Evolutionary conservation across 352 stramenopile species (phyloP).

Genomic region (Phytopythium montanum): DNA sequence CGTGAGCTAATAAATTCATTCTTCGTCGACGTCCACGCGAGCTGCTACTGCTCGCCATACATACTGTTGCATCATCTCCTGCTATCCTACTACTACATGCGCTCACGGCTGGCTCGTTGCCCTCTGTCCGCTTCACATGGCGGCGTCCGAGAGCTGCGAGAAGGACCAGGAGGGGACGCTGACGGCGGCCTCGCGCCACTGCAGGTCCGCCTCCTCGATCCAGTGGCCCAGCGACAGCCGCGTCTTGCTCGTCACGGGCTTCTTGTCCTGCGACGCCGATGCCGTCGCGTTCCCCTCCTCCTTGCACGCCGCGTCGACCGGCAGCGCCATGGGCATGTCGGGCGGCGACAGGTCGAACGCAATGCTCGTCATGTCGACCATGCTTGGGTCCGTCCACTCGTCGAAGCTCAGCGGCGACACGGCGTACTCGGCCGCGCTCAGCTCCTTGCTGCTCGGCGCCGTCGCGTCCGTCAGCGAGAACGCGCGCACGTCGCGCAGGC

Average conservation of each 20-base stretch:
- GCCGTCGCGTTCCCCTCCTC: too few relatives aligned
- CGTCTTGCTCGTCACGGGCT: constrained; percentile 16
- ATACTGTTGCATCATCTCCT: background rate
- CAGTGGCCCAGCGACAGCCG: constrained; percentile 46
- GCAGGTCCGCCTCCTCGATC: constrained; percentile 52
- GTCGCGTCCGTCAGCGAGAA: constrained; percentile 10
- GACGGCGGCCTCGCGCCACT: constrained; percentile 47
- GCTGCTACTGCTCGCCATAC: background rate
- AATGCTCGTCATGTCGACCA: constrained; percentile 44
- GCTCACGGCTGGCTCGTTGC: background rate
- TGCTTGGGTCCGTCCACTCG: constrained; percentile 51
- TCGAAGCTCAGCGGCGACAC: constrained; percentile 59
- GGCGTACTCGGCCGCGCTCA: constrained; percentile 16
- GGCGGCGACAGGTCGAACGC: constrained; percentile 44
- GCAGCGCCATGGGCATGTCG: constrained; percentile 18
- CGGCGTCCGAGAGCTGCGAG: constrained; percentile 29
- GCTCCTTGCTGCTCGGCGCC: constrained; percentile 25
- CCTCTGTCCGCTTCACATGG: constrained; percentile 42
- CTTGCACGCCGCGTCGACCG: constrained; percentile 6
- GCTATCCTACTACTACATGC: background rate
- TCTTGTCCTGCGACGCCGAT: constrained; percentile 11
- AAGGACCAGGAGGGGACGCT: constrained; percentile 56
- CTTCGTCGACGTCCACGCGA: background rate
- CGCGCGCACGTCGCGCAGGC: constrained; percentile 5
- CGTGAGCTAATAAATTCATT: constrained; percentile 3